Percentiles rank a stretch among this genome's conserved stretches.
phyloP scores from a whole-genome alignment of 768 basidiomycete genomes.

The Chalciporus pseudorubinellus region DNA sequence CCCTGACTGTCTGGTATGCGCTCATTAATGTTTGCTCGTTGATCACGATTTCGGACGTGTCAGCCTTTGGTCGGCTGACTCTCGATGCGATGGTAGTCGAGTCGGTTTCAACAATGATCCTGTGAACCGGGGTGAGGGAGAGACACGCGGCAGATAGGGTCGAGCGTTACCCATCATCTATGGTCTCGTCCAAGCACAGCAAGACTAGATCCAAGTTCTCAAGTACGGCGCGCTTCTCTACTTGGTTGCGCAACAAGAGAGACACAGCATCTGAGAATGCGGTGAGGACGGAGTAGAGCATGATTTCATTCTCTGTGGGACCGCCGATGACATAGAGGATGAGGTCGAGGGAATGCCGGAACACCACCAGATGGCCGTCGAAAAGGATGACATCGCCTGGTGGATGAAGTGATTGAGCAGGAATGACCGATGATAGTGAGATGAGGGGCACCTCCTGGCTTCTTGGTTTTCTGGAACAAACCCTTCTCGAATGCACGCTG shows the following conservation, averaged over 20 bases:
- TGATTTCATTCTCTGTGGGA: conserved; percentile 89
- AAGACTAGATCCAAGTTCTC: conserved; percentile 94
- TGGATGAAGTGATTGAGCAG: neutral
- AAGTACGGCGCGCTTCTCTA: conserved; percentile 92
- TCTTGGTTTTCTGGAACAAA: conserved; percentile 93
- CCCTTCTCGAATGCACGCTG: conserved; percentile 96
- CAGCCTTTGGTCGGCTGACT: conserved; percentile 88
- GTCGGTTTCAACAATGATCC: conserved; percentile 97
- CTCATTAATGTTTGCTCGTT: conserved; percentile 96
- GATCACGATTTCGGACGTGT: conserved; percentile 95
- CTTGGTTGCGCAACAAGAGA: conserved; percentile 82
- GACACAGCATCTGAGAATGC: conserved; percentile 85
- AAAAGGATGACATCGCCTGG: conserved; percentile 92
- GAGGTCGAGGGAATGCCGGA: conserved; percentile 93
- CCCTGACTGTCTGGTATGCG: conserved; percentile 88
- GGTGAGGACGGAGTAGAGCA: conserved; percentile 82
- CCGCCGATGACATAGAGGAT: conserved; percentile 92
- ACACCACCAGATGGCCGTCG: conserved; percentile 87
- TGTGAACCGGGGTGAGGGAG: conserved; percentile 33
- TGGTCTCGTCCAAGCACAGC: conserved; percentile 92
- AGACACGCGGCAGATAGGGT: neutral
- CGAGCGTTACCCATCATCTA: conserved; percentile 88
- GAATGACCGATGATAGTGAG: neutral
- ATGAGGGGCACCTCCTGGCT: conserved; percentile 72
- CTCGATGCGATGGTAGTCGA: conserved; percentile 92